A percentile compares a stretch with the other conserved stretches of the same genome.
Evolutionary conservation across 2,329 filamentous ascomycete species (phyloP).

Genomic region (Calonectria pseudoreteaudii): DNA sequence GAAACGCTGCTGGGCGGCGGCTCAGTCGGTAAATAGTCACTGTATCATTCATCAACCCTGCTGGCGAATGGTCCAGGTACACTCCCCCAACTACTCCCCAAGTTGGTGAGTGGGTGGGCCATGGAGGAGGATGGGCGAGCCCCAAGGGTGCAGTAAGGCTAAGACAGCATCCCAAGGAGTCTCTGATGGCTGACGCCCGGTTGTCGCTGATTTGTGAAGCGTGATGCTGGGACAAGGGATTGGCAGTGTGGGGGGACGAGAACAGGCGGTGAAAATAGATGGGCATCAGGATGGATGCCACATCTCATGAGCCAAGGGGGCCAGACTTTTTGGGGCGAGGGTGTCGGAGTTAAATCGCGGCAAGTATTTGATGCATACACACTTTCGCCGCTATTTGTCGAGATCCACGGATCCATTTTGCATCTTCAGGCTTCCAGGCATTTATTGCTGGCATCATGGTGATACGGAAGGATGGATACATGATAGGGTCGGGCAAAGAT

Average conservation of each 20-base stretch:
- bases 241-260: slow-evolving; percentile 34
- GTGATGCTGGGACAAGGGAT: slow-evolving; percentile 32
- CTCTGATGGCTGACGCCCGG: slow-evolving; percentile 30
- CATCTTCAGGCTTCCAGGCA: slow-evolving; percentile 26
- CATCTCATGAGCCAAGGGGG: slow-evolving; percentile 15
- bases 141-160: slow-evolving; percentile 25
- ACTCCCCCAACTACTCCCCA: slow-evolving; percentile 3
- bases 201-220: slow-evolving; percentile 36
- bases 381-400: slow-evolving; percentile 25
- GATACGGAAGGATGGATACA: slow-evolving; percentile 36
- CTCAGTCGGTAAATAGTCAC: slow-evolving; percentile 27
- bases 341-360: slow-evolving; percentile 23
- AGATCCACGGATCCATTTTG: slow-evolving; percentile 23
- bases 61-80: slow-evolving; percentile 35
- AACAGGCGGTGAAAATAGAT: slow-evolving; percentile 44
- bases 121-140: slow-evolving; percentile 14
- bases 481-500: slow-evolving; percentile 30
- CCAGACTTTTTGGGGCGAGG: slow-evolving; percentile 11
- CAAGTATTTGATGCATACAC: slow-evolving; percentile 31
- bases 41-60: slow-evolving; percentile 19
- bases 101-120: slow-evolving; percentile 34
- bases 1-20: slow-evolving; percentile 24
- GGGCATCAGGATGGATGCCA: slow-evolving; percentile 29
- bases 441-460: slow-evolving; percentile 20
- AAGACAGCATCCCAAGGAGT: slow-evolving; percentile 27